A percentile compares a stretch with the other conserved stretches of the same genome.
Conservation (phyloP, 306 rosid genomes). For the Vachellia collinsii region DNA sequence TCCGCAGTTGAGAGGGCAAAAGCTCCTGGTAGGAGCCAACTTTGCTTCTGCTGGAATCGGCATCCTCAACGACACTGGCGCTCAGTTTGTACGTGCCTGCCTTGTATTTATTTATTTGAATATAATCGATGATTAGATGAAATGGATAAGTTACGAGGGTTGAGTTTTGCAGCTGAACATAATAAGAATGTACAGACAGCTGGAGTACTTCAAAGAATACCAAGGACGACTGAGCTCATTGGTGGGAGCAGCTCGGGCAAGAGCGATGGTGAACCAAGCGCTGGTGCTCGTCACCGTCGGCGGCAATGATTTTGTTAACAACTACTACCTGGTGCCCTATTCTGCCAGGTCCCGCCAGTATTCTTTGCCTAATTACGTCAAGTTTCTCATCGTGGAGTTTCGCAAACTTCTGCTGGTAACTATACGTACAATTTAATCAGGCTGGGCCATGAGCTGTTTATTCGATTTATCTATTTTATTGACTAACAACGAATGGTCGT, state of each 20-base stretch:
- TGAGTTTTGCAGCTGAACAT: constrained; percentile 54
- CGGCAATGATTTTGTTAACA: constrained; percentile 80
- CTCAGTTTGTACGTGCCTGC: constrained; percentile 70
- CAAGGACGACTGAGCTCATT: constrained; percentile 47
- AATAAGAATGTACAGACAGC: constrained; percentile 65
- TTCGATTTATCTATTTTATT: too few relatives aligned
- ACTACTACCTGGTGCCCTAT: constrained; percentile 63
- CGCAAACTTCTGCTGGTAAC: constrained; percentile 60
- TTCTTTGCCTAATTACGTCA: constrained; percentile 60
- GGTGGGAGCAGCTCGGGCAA: constrained; percentile 45
- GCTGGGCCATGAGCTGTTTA: too few relatives aligned
- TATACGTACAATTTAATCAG: too few relatives aligned
- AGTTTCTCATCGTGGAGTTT: constrained; percentile 62
- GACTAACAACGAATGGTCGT: background rate
- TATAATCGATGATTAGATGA: too few relatives aligned
- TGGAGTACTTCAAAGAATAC: constrained; percentile 64
- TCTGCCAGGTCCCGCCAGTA: constrained; percentile 69
- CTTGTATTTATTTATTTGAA: background rate
- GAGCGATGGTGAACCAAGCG: constrained; percentile 52
- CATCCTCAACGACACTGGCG: constrained; percentile 79
- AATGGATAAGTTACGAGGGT: too few relatives aligned
- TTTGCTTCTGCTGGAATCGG: constrained; percentile 87
- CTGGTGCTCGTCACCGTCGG: constrained; percentile 66
- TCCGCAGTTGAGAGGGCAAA: constrained; percentile 59
- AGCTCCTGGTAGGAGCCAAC: constrained; percentile 71